These are phyloP conservation scores for Trichophyton rubrum DNA, from an alignment of 2,329 filamentous ascomycete genomes.

Conservation along the genomic window DNA sequence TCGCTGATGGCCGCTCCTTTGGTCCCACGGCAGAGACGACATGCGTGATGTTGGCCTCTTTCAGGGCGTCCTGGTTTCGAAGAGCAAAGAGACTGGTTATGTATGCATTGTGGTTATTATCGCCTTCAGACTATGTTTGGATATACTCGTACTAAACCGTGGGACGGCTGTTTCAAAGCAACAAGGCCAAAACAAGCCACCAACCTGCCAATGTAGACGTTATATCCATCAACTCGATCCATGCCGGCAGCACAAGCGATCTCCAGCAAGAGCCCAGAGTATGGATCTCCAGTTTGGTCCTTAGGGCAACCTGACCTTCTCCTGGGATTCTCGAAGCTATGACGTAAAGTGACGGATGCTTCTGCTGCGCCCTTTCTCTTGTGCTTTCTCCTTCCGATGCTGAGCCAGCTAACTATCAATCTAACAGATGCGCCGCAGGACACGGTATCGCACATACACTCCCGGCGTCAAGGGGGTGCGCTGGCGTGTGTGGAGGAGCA, in stretches of 20 bases:
- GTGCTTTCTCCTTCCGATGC: neutral
- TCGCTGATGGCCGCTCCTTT: neutral
- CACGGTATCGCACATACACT: neutral
- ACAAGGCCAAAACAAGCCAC: neutral
- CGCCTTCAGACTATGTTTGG: too few relatives aligned
- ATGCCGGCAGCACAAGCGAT: neutral
- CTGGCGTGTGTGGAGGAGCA: neutral
- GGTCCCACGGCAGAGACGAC: slow-evolving; percentile 67
- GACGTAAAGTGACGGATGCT: neutral
- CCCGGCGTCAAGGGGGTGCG: neutral
- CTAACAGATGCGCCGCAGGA: neutral
- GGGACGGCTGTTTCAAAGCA: neutral
- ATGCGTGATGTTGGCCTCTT: slow-evolving; percentile 67
- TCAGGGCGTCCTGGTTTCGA: slow-evolving; percentile 55
- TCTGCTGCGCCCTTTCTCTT: neutral
- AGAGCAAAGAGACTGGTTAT: slow-evolving; percentile 60
- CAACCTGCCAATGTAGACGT: slow-evolving; percentile 6
- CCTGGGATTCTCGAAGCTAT: neutral
- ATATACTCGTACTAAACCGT: too few relatives aligned
- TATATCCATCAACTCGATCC: neutral
- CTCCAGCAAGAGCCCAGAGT: neutral
- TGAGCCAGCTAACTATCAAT: neutral
- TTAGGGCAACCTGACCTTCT: neutral
- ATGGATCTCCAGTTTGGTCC: neutral
- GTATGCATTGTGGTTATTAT: too few relatives aligned